Percentiles rank a stretch among this genome's conserved stretches.
phyloP scores from a whole-genome alignment of 805 yeast species.

The Barnettozyma botsteinii region DNA sequence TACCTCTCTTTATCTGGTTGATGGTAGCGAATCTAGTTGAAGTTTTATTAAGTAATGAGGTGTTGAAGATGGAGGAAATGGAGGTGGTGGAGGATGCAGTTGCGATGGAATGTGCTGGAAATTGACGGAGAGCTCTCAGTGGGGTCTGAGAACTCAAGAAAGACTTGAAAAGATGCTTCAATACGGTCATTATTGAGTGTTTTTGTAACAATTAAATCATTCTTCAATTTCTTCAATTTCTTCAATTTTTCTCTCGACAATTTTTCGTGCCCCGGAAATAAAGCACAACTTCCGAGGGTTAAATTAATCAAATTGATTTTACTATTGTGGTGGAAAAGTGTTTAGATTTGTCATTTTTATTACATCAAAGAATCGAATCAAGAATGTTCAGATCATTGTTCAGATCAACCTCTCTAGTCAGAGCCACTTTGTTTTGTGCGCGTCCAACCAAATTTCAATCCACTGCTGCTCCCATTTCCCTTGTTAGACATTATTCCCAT shows the following conservation, averaged over 20 bases:
- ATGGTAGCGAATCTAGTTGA: conserved; percentile 49
- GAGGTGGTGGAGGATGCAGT: conserved; percentile 12
- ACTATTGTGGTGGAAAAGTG: too few relatives aligned
- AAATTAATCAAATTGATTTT: too few relatives aligned
- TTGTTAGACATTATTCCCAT: conserved; percentile 43
- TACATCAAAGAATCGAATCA: too few relatives aligned
- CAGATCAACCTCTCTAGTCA: background rate
- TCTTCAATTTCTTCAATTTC: background rate
- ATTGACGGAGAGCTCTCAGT: conserved; percentile 1
- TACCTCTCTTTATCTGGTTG: conserved; percentile 72
- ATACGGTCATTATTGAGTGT: conserved; percentile 10
- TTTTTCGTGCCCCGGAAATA: too few relatives aligned
- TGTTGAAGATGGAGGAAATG: conserved; percentile 6
- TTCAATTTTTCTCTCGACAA: background rate
- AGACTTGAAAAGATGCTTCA: conserved; percentile 24
- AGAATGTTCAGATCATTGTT: conserved; percentile 8
- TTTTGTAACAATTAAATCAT: too few relatives aligned
- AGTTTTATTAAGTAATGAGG: conserved; percentile 12
- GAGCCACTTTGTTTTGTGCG: background rate
- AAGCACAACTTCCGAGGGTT: too few relatives aligned
- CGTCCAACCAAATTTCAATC: background rate
- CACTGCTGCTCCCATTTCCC: background rate
- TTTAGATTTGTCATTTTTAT: too few relatives aligned
- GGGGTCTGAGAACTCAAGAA: conserved; percentile 17
- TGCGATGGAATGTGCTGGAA: conserved; percentile 8